Conservation (phyloP, 305 asterid genomes). For the Rubia tinctorum region DNA sequence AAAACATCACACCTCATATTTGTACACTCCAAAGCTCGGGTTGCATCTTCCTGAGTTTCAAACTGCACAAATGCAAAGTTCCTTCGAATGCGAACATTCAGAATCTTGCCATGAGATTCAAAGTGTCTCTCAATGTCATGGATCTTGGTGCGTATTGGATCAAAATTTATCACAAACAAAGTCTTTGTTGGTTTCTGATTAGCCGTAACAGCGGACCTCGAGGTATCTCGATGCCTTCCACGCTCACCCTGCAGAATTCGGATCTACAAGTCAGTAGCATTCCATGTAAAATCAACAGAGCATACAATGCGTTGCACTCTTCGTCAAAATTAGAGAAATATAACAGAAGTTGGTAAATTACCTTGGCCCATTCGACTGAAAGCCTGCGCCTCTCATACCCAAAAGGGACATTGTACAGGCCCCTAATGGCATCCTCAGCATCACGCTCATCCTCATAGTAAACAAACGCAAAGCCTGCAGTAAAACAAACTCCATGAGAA, state of each 20-base stretch:
- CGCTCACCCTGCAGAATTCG: slow-evolving; percentile 71
- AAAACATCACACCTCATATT: slow-evolving; percentile 60
- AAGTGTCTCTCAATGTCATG: slow-evolving; percentile 83
- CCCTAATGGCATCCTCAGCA: slow-evolving; percentile 82
- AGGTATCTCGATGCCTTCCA: slow-evolving; percentile 62
- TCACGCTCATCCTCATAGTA: slow-evolving; percentile 89
- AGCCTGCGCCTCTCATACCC: slow-evolving; percentile 67
- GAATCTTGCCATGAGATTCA: slow-evolving; percentile 79
- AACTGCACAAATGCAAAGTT: slow-evolving; percentile 95
- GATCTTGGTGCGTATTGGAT: slow-evolving; percentile 65
- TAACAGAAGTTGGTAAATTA: slow-evolving; percentile 10
- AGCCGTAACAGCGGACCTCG: slow-evolving; percentile 33
- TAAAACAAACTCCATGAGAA: slow-evolving; percentile 17
- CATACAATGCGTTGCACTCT: not conserved
- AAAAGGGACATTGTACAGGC: slow-evolving; percentile 59
- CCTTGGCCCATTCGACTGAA: slow-evolving; percentile 96
- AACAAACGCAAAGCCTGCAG: slow-evolving; percentile 82
- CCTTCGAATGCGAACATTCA: slow-evolving; percentile 77
- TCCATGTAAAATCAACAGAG: not conserved
- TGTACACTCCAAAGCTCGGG: slow-evolving; percentile 86
- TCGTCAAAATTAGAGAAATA: not conserved
- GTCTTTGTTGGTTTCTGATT: slow-evolving; percentile 79
- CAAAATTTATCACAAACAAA: slow-evolving; percentile 87
- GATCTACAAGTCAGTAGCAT: not conserved
- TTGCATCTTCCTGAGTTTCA: slow-evolving; percentile 87